A percentile compares a stretch with the other conserved stretches of the same genome.
phyloP scores from a whole-genome alignment of 2,329 filamentous ascomycete genomes.

The Colletotrichum tamarilloi region DNA sequence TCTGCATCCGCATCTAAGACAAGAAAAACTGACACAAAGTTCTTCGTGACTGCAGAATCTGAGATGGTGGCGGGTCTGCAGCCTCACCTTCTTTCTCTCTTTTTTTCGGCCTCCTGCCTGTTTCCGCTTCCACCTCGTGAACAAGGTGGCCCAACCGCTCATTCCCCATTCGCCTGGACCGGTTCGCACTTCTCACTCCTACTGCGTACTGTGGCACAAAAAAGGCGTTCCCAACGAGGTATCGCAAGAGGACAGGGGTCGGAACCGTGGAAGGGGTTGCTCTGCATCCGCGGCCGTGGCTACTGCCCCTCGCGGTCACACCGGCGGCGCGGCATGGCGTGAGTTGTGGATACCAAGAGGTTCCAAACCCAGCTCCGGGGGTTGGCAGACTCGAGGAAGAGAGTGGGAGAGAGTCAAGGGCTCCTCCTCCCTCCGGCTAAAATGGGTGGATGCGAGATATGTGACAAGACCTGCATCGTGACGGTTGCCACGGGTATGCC shows the following conservation, averaged over 20 bases:
- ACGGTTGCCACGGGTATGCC: slow-evolving; percentile 7
- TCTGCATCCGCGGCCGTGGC: slow-evolving; percentile 17
- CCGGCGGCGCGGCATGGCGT: slow-evolving; percentile 30
- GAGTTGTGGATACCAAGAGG: slow-evolving; percentile 19
- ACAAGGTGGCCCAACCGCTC: not conserved
- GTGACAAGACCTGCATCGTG: slow-evolving; percentile 21
- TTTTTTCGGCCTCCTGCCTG: slow-evolving; percentile 6
- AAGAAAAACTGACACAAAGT: not conserved
- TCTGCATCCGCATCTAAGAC: not conserved
- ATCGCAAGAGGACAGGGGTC: not conserved
- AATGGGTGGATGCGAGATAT: slow-evolving; percentile 12
- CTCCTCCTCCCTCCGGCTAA: slow-evolving; percentile 14
- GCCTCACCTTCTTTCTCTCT: too few relatives aligned
- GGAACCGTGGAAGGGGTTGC: not conserved
- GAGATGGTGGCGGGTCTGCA: not conserved
- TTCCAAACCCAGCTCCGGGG: slow-evolving; percentile 17
- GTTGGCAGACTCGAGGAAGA: not conserved
- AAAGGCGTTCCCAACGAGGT: not conserved
- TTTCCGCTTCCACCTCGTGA: slow-evolving; percentile 7
- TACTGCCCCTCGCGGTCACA: slow-evolving; percentile 28
- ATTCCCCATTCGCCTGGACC: not conserved
- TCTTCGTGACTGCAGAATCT: not conserved
- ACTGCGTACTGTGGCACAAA: too few relatives aligned
- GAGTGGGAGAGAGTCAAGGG: not conserved
- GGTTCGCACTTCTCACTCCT: not conserved